Evolutionary conservation across 2,329 filamentous ascomycete genomes (phyloP).

Genomic region (Monosporascus sp.): DNA sequence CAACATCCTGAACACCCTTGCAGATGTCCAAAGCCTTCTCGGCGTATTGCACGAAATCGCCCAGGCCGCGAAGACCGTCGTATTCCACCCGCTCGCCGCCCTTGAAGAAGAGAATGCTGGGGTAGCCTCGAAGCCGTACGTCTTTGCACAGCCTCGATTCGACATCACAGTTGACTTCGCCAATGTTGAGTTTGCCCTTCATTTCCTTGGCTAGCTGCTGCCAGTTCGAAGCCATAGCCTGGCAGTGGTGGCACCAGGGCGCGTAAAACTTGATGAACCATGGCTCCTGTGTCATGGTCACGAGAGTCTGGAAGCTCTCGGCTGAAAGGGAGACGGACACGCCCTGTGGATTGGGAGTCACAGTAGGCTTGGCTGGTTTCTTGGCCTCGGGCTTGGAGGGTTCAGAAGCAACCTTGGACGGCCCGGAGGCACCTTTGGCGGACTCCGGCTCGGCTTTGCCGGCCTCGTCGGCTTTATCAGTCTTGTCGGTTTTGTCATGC

Average conservation of each 20-base stretch:
- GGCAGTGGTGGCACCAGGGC: slow-evolving; percentile 95
- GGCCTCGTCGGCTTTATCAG: slow-evolving; percentile 14
- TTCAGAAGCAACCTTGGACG: slow-evolving; percentile 18
- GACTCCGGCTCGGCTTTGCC: slow-evolving; percentile 5
- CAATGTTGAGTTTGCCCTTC: slow-evolving; percentile 83
- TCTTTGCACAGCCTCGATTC: slow-evolving; percentile 91
- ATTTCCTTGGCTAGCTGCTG: slow-evolving; percentile 84
- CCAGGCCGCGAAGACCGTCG: slow-evolving; percentile 82
- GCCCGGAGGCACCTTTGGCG: slow-evolving; percentile 10
- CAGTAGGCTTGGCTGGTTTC: slow-evolving; percentile 48
- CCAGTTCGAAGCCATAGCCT: slow-evolving; percentile 89
- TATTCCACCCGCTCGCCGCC: slow-evolving; percentile 92
- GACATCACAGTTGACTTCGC: slow-evolving; percentile 90
- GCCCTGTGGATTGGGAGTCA: slow-evolving; percentile 69
- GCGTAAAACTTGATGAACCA: slow-evolving; percentile 99
- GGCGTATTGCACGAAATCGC: slow-evolving; percentile 82
- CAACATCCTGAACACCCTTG: slow-evolving; percentile 74
- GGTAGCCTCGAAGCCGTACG: slow-evolving; percentile 71
- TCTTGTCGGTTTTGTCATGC: slow-evolving; percentile 20
- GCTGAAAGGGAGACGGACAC: slow-evolving; percentile 70
- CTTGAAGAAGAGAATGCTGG: slow-evolving; percentile 89
- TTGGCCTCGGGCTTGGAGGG: slow-evolving; percentile 30
- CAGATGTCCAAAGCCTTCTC: slow-evolving; percentile 79
- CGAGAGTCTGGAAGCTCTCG: slow-evolving; percentile 78
- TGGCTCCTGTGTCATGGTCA: slow-evolving; percentile 81